Percentiles rank a stretch among this genome's conserved stretches.
phyloP scores from a whole-genome alignment of 176 grass and related monocot genomes.

The Paspalum notatum region DNA sequence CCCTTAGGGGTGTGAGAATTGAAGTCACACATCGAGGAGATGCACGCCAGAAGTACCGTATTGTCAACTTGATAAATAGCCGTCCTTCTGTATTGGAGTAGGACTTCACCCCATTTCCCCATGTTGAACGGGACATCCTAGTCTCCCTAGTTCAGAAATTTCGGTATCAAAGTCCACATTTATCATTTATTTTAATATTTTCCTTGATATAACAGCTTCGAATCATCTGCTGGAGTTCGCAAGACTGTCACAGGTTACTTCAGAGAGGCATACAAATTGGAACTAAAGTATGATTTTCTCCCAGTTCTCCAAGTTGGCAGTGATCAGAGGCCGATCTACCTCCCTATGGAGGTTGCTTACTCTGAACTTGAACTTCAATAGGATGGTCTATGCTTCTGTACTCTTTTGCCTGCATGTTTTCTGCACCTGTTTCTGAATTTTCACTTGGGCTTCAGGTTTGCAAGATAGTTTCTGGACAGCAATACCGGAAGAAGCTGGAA shows the following conservation, averaged over 20 bases:
- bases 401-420: neutral
- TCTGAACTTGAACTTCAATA: conserved; percentile 25
- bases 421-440: conserved; percentile 18
- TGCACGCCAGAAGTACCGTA: conserved; percentile 41
- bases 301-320: conserved; percentile 74
- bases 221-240: conserved; percentile 1
- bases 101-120: neutral
- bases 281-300: conserved; percentile 49
- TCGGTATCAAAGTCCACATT: neutral
- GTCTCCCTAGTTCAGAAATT: neutral
- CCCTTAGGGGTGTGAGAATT: conserved; percentile 59
- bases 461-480: conserved; percentile 63
- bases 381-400: neutral
- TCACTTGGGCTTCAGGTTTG: conserved; percentile 52
- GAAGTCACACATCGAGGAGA: conserved; percentile 58
- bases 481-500: conserved; percentile 61
- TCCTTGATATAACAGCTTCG: conserved; percentile 34
- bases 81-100: conserved; percentile 44
- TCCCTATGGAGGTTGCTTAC: conserved; percentile 78
- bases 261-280: conserved; percentile 48
- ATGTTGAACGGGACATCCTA: neutral
- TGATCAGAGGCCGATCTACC: conserved; percentile 60
- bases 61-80: conserved; percentile 34
- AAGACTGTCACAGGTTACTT: conserved; percentile 63
- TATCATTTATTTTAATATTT: conserved; percentile 13